Percentiles rank a stretch among this genome's conserved stretches.
These are phyloP conservation scores for Neurospora pannonica DNA, from an alignment of 495 filamentous ascomycete species.

Conservation along the genomic window DNA sequence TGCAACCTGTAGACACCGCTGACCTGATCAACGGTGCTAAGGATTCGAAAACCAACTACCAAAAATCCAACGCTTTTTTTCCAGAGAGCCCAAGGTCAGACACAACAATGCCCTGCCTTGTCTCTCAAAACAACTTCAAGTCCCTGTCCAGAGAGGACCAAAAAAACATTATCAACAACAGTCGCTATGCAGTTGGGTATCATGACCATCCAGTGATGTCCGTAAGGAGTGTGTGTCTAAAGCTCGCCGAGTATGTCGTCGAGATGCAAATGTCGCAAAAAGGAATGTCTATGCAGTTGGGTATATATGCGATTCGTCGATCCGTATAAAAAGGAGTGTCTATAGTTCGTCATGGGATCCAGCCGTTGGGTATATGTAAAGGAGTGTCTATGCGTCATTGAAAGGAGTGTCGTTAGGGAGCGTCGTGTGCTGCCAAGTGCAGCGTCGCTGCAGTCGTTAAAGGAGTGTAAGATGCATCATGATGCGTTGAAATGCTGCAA, in stretches of 20 bases:
- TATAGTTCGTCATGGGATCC: slow-evolving; percentile 29
- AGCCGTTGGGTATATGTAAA: slow-evolving; percentile 27
- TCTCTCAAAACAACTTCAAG: slow-evolving; percentile 1
- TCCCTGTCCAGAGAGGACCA: slow-evolving; percentile 2
- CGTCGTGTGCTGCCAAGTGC: background rate
- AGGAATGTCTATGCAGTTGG: slow-evolving; percentile 37
- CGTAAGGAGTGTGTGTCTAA: slow-evolving; percentile 28
- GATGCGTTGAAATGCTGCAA: slow-evolving; percentile 23
- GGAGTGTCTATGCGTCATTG: slow-evolving; percentile 26
- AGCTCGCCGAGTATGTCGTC: background rate
- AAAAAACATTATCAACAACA: slow-evolving; percentile 25
- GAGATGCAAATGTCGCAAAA: slow-evolving; percentile 17
- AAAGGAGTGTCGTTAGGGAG: slow-evolving; percentile 6
- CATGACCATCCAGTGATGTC: slow-evolving; percentile 23
- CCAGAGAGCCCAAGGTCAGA: background rate
- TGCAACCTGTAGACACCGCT: slow-evolving; percentile 4
- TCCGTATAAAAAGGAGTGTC: slow-evolving; percentile 35
- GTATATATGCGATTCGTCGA: slow-evolving; percentile 25
- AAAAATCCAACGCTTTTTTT: slow-evolving; percentile 1
- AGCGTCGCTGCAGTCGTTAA: slow-evolving; percentile 35
- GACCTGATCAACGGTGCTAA: background rate
- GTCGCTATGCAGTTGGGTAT: slow-evolving; percentile 45
- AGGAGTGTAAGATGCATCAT: slow-evolving; percentile 23
- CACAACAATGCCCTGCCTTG: background rate
- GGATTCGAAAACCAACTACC: background rate